Evolutionary conservation across 352 stramenopile species (phyloP).

Genomic region (Saprolegnia diclina): DNA sequence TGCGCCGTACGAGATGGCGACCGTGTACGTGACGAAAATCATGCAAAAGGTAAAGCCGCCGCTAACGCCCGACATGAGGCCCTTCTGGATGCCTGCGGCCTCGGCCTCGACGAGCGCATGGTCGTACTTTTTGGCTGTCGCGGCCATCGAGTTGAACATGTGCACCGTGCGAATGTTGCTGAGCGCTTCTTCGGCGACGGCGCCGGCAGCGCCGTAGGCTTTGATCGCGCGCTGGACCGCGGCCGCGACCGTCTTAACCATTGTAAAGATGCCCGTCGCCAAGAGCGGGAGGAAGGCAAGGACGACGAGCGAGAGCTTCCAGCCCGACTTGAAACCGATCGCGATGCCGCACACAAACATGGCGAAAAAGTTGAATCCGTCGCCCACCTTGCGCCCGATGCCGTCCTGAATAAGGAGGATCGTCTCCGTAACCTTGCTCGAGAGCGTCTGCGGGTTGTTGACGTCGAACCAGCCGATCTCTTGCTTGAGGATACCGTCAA

Average conservation of each 20-base stretch:
- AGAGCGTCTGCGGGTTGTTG: slow-evolving; percentile 35
- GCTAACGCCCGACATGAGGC: slow-evolving; percentile 25
- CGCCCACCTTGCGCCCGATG: slow-evolving; percentile 29
- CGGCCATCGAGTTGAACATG: slow-evolving; percentile 19
- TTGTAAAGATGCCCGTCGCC: slow-evolving; percentile 7
- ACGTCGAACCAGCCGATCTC: slow-evolving; percentile 33
- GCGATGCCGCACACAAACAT: slow-evolving; percentile 22
- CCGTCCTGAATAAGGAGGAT: slow-evolving; percentile 30
- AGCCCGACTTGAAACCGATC: slow-evolving; percentile 28
- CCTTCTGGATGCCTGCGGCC: slow-evolving; percentile 27
- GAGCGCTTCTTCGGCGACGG: slow-evolving; percentile 24
- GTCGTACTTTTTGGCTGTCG: slow-evolving; percentile 20
- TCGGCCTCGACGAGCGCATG: slow-evolving; percentile 16
- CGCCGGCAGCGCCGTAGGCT: slow-evolving; percentile 22
- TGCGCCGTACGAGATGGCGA: slow-evolving; percentile 37
- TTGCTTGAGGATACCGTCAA: slow-evolving; percentile 30
- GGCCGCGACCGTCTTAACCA: slow-evolving; percentile 23
- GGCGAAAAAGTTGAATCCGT: slow-evolving; percentile 26
- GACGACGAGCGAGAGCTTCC: slow-evolving; percentile 28
- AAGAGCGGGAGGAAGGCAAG: slow-evolving; percentile 25
- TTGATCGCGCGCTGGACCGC: slow-evolving; percentile 27
- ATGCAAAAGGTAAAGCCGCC: slow-evolving; percentile 36
- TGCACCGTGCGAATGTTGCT: slow-evolving; percentile 27
- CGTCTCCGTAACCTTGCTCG: slow-evolving; percentile 42
- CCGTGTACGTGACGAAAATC: slow-evolving; percentile 35